Evolutionary conservation across 2,329 filamentous ascomycete genomes (phyloP), one percentile per base, ranked within the genome.

Genomic region (Amauroascus niger): DNA sequence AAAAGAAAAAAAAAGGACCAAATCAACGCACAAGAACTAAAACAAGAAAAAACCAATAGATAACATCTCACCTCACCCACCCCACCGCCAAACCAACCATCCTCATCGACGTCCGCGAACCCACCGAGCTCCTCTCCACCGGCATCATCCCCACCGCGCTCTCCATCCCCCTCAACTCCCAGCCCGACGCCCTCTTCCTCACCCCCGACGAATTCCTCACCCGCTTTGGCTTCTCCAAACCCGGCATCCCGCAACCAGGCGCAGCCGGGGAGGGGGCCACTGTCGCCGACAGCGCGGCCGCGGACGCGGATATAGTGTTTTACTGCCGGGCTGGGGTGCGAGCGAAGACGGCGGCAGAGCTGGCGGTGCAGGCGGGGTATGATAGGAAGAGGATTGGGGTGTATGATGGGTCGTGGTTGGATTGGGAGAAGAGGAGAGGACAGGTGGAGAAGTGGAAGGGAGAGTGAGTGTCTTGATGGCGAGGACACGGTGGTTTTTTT

Each of bases 241-340:
- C 84, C 0, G 62, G 63, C 1, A 74, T 73, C 6, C 43, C 43
- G 26, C 43, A 46, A n/a, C n/a, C n/a, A n/a, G 43, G 9, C 26
- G 13, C n/a, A 8, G 3, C n/a, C 7, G 28, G 33, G 14, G 43
- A 18, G 1, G 14, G 1, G 2, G n/a, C 14, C n/a, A 3, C 41
- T 8, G 26, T 9, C n/a, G 16, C 26, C 14, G 26, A 4, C 22
- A n/a, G 16, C 44, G 52, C 5, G 52, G 14, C 50, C 14, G 50
- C 47, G n/a, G 55, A 56, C 11, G 63, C 67, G 47, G 68, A 74
- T 56, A 62, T 95, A 13, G 77, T 97, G 3, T 93, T 97, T 64
- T 97, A 95, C 70, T 98, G 93, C 73, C 94, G 88, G 73, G 84
- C 90, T 0, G 93, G 93, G 1, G 87, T 97, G 59, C 77, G 93